These are phyloP conservation scores for Waitea zeae DNA, from an alignment of 1,284 basidiomycete genomes.

Conservation along the genomic window DNA sequence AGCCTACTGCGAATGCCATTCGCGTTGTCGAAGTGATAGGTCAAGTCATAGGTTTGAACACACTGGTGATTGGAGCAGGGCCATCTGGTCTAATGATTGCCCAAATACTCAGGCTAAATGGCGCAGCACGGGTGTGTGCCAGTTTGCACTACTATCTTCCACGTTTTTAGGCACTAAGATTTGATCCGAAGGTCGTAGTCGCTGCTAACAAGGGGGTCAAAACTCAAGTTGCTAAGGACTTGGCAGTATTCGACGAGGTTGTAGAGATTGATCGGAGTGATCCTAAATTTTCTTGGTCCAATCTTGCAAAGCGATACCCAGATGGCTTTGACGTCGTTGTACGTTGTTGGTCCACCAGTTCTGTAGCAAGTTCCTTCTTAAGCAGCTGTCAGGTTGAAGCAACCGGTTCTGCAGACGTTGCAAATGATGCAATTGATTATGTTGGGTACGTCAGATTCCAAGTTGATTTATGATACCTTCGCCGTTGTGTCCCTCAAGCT, in stretches of 20 bases:
- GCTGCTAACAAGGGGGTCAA: slow-evolving; percentile 80
- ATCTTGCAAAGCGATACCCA: slow-evolving; percentile 63
- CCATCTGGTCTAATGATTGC: slow-evolving; percentile 75
- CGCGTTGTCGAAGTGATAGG: no score
- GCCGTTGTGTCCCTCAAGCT: no score
- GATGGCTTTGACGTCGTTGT: slow-evolving; percentile 81
- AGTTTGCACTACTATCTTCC: neutral
- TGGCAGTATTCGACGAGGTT: slow-evolving; percentile 67
- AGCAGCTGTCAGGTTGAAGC: slow-evolving; percentile 40
- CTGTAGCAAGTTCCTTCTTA: neutral
- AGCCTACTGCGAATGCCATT: slow-evolving; percentile 76
- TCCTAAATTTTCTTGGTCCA: slow-evolving; percentile 64
- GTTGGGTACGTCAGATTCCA: no score
- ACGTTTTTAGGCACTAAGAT: neutral
- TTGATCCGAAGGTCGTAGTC: slow-evolving; percentile 27
- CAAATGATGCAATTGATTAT: slow-evolving; percentile 69
- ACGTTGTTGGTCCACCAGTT: neutral
- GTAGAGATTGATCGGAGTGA: slow-evolving; percentile 65
- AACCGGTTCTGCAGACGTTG: slow-evolving; percentile 68
- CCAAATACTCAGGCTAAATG: slow-evolving; percentile 73
- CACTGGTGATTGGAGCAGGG: slow-evolving; percentile 62
- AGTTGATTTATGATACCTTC: no score
- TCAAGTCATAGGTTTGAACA: slow-evolving; percentile 68
- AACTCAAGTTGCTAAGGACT: slow-evolving; percentile 62
- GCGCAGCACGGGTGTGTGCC: slow-evolving; percentile 41